Base-by-base conservation (phyloP, 2,329 filamentous ascomycete genomes). In the Penicillium polonicum region DNA sequence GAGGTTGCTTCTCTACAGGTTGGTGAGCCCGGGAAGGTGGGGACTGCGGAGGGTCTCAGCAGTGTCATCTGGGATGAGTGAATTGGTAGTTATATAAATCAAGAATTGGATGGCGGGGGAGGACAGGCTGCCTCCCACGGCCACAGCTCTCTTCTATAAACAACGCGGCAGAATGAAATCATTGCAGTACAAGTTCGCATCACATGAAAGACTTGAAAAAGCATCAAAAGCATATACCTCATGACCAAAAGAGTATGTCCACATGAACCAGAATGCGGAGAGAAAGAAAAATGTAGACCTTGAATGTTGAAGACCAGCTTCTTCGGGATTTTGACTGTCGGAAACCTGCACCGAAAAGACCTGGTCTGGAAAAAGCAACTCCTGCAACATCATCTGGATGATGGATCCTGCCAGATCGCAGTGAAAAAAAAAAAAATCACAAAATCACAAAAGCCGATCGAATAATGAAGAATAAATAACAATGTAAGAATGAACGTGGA, bases 41-140 rank as follows among this genome's bases (percentile, higher is more conserved):
- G 69, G 5, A 55, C 60, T 13, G 53, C 68, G 3, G 61, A 68
- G 38, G 73, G 72, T 1, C 56, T 75, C 64, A 74, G 72, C 51
- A 74, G 73, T 58, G 65, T 75, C 42, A 64, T 74, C 45, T 75
- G 72, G 72, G 70, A 64, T 25, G 68, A 71, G 61, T 71, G 65
- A 48, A 52, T 46, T 31, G 38, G 33, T 7, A 23, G 36, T 33
- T 45, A 41, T 57, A 46, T 51, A 59, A 55, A 55, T 45, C 51
- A 55, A 35, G 43, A 29, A 31, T 49, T 19, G 45, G 38, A 55
- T 45, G 29, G 36, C 17, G 23, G 41, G 36, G 21, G n/a, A 45
- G 23, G 33, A 31, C 23, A 29, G 5, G 17, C 2, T 41, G 13
- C 9, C 41, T 39, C 51, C 33, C 23, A 41, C 21, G 2, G 10